A percentile compares a stretch with the other conserved stretches of the same genome.
These are phyloP conservation scores for Naganishia vaughanmartiniae DNA, from an alignment of 768 basidiomycete species.

Conservation along the genomic window DNA sequence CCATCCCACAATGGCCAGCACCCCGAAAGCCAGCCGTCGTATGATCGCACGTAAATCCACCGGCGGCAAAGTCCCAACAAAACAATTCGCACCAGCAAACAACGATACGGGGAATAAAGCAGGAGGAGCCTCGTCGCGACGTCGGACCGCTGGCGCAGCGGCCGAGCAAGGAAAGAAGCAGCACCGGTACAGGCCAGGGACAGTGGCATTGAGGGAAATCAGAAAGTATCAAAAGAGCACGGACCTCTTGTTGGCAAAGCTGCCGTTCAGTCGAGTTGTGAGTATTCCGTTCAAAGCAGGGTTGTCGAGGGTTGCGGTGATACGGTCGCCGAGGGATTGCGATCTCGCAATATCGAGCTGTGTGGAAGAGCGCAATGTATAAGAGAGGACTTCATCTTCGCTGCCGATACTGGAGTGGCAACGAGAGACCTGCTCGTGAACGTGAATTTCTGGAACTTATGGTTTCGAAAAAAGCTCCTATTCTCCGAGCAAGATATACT, in stretches of 20 bases:
- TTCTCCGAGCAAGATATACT: too few relatives aligned
- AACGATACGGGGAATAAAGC: background rate
- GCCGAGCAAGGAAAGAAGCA: slow-evolving; percentile 49
- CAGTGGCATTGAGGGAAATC: slow-evolving; percentile 84
- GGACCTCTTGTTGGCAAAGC: slow-evolving; percentile 77
- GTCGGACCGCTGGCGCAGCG: slow-evolving; percentile 3
- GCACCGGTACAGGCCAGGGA: slow-evolving; percentile 81
- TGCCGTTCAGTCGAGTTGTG: slow-evolving; percentile 89
- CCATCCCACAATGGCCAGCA: slow-evolving; percentile 5
- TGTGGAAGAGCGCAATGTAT: too few relatives aligned
- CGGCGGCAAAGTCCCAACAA: slow-evolving; percentile 26
- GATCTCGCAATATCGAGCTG: too few relatives aligned
- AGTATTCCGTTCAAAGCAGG: slow-evolving; percentile 41
- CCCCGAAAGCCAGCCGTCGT: slow-evolving; percentile 18
- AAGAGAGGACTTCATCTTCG: too few relatives aligned
- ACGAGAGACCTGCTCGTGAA: too few relatives aligned
- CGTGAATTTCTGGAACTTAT: too few relatives aligned
- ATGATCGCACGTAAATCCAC: slow-evolving; percentile 29
- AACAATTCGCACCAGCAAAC: slow-evolving; percentile 17
- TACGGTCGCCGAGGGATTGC: background rate
- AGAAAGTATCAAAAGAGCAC: slow-evolving; percentile 92
- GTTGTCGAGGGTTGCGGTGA: slow-evolving; percentile 24
- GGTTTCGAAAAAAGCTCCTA: too few relatives aligned
- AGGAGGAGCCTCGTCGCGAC: slow-evolving; percentile 1
- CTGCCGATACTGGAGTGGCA: too few relatives aligned